phyloP scores from a whole-genome alignment of 2,329 filamentous ascomycete species.

The Alternaria solani region DNA sequence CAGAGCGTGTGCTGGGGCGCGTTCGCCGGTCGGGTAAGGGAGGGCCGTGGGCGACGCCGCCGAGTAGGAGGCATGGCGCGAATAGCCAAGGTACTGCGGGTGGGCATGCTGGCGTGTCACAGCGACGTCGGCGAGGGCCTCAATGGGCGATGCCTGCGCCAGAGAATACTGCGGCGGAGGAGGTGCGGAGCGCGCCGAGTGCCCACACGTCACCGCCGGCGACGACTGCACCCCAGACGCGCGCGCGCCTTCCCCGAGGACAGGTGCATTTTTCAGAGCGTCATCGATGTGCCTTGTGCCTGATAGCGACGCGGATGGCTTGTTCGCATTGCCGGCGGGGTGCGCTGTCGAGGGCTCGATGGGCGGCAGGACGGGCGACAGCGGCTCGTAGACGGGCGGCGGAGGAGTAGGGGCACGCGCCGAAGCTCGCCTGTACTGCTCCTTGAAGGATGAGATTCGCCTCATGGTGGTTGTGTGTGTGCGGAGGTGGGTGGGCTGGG shows the following conservation, averaged over 20 bases:
- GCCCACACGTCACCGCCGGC: conserved; percentile 23
- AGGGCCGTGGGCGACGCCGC: conserved; percentile 30
- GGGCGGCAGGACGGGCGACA: conserved; percentile 44
- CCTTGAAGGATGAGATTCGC: conserved; percentile 45
- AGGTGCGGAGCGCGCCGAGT: conserved; percentile 32
- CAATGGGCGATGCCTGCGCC: conserved; percentile 51
- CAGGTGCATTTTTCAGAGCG: neutral
- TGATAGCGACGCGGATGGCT: conserved; percentile 18
- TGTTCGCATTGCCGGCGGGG: conserved; percentile 33
- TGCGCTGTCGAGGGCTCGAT: conserved; percentile 25
- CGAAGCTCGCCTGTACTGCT: conserved; percentile 42
- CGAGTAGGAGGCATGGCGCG: conserved; percentile 34
- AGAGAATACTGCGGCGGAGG: conserved; percentile 34
- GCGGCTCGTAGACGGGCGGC: conserved; percentile 46
- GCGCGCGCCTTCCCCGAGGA: conserved; percentile 10
- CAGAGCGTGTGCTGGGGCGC: conserved; percentile 35
- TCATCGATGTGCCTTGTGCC: conserved; percentile 21
- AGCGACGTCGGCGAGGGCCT: conserved; percentile 55
- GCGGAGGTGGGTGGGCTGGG: conserved; percentile 26
- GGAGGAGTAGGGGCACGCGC: conserved; percentile 43
- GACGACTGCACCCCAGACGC: conserved; percentile 20
- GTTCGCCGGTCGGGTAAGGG: conserved; percentile 29
- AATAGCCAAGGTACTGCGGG: conserved; percentile 35
- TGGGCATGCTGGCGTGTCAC: conserved; percentile 47
- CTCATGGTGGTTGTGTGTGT: conserved; percentile 36